Conservation (phyloP, 768 basidiomycete species). For the Sporobolomyces phaffii region DNA sequence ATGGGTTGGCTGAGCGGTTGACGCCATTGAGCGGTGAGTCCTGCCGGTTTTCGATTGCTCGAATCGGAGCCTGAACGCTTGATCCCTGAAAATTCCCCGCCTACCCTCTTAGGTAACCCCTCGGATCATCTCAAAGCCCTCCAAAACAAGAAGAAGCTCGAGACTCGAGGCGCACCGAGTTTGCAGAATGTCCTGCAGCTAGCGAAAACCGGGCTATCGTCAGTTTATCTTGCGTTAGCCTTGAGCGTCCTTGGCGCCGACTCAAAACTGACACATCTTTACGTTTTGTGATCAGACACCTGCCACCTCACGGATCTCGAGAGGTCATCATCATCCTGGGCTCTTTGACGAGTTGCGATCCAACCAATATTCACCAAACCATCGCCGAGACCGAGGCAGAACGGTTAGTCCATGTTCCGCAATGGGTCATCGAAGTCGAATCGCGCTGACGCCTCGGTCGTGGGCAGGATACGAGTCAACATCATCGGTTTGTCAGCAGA, state of each 20-base stretch:
- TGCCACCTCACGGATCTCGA: constrained; percentile 94
- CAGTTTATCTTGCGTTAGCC: no score
- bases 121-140: constrained; percentile 80
- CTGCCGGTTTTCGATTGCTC: not conserved
- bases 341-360: constrained; percentile 92
- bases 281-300: constrained; percentile 70
- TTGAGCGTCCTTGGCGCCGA: not conserved
- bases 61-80: no score
- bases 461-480: constrained; percentile 73
- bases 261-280: no score
- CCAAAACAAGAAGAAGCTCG: constrained; percentile 76
- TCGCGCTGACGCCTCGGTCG: no score
- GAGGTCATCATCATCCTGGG: constrained; percentile 93
- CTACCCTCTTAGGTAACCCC: constrained; percentile 79
- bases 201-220: constrained; percentile 91
- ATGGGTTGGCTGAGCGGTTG: constrained; percentile 81
- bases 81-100: no score
- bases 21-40: constrained; percentile 82
- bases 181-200: constrained; percentile 97
- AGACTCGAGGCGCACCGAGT: constrained; percentile 87
- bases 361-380: constrained; percentile 91
- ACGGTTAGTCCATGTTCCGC: constrained; percentile 18
- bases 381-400: constrained; percentile 74
- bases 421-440: no score
- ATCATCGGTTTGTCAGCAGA: constrained; percentile 93